Evolutionary conservation across 805 yeast species (phyloP).

Genomic region (Starmerella apis): DNA sequence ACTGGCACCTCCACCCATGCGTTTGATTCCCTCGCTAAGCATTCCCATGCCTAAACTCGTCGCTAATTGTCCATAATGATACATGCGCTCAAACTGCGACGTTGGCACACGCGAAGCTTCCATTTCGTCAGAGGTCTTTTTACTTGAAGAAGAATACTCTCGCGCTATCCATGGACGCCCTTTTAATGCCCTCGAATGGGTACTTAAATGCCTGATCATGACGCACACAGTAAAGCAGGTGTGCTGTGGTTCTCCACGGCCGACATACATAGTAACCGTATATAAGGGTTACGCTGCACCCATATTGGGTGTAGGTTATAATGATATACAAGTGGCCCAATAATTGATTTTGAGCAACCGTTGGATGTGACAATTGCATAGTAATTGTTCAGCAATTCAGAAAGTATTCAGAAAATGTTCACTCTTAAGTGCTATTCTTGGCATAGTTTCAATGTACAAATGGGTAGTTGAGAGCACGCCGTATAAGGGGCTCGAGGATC

Average conservation of each 20-base stretch:
- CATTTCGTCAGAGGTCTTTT: conserved; percentile 32
- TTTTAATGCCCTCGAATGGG: background rate
- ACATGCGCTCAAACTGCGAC: conserved; percentile 73
- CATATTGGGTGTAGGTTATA: background rate
- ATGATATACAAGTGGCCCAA: too few species aligned
- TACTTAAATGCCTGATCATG: background rate
- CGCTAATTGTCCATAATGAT: conserved; percentile 87
- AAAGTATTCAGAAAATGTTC: too few species aligned
- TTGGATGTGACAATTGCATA: too few species aligned
- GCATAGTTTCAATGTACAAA: too few species aligned
- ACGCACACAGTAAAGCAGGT: background rate
- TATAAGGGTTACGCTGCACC: background rate
- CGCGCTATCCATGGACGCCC: background rate
- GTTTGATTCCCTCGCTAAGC: conserved; percentile 62
- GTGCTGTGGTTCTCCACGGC: background rate
- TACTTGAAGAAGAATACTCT: background rate
- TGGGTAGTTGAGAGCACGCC: too few species aligned
- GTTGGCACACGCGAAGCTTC: conserved; percentile 70
- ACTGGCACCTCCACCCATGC: conserved; percentile 34
- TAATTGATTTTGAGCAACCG: too few species aligned
- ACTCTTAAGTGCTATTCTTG: too few species aligned
- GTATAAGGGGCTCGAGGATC: too few species aligned
- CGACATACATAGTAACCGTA: background rate
- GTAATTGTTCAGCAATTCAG: too few species aligned
- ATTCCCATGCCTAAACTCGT: conserved; percentile 84